Evolutionary conservation across 2,329 filamentous ascomycete species (phyloP), one percentile per base, ranked within the genome.

Genomic region (Colletotrichum shisoi): DNA sequence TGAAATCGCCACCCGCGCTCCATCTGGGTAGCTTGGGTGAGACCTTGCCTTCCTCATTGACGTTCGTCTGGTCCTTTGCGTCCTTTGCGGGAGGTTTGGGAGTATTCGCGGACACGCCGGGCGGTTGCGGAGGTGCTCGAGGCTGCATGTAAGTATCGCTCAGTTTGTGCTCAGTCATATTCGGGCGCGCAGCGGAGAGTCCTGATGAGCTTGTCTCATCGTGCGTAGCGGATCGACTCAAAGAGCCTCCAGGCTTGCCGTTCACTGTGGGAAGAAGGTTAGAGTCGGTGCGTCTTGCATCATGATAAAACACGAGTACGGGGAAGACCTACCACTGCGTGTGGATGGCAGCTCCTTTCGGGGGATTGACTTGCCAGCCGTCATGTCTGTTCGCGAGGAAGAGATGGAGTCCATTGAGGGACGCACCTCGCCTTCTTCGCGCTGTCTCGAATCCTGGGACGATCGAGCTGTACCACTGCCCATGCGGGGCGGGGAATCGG

Each of bases 1-100:
- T 95, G 74, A 97, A 95, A 71, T 96, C 93, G 62, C 89, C 92
- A 59, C 92, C 92, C 49, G 87, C 85, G 77, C 91, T 96, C 87
- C 87, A 92, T 73, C 89, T 85, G 71, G 90, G 87, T 69, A 92
- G 81, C 72, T 88, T 89, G 11, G 90, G 89, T 11, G 90, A 91
- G 45, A 78, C 77, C 71, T 87, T 85, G 68, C 79, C 74, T 72
- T 81, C 72, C 60, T 67, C 71, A 49, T 68, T 77, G 58, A 83
- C 79, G 68, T 76, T 81, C 24, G 79, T 75, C 21, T 85, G 80
- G 54, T 86, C 85, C 69, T 85, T 85, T 61, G 74, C 76, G 53
- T 86, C 85, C 69, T 85, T 85, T 62, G 74, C 76, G 39, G 75
- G 69, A 45, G 78, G 71, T 46, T 81, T 79, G 45, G 76, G 69